Percentiles rank a stretch among this genome's conserved stretches.
These are phyloP conservation scores for Mycena rosella DNA, from an alignment of 768 basidiomycete species.

Conservation along the genomic window DNA sequence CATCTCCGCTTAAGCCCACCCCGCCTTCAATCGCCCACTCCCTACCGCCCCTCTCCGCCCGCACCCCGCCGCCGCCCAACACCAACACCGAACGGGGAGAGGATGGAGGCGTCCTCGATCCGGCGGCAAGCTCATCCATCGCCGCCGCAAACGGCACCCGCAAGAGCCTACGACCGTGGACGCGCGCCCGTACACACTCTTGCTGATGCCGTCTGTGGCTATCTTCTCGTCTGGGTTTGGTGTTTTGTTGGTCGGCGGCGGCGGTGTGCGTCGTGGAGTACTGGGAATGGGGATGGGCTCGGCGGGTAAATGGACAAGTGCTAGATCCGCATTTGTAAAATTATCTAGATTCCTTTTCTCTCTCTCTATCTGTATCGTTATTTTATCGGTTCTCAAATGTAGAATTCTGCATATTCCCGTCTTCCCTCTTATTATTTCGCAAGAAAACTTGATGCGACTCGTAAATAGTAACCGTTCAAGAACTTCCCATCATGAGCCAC, in stretches of 20 bases:
- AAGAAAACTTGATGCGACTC: too few species aligned
- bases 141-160: slow-evolving; percentile 14
- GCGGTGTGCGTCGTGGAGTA: too few species aligned
- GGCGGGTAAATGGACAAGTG: too few species aligned
- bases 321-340: too few species aligned
- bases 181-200: not conserved
- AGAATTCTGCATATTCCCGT: too few species aligned
- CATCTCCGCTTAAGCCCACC: not conserved
- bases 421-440: too few species aligned
- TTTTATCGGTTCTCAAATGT: too few species aligned
- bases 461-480: too few species aligned
- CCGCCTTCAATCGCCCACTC: not conserved
- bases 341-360: too few species aligned
- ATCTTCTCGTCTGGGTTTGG: not conserved
- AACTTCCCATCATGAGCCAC: slow-evolving; percentile 53
- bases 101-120: slow-evolving; percentile 3
- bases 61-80: not conserved
- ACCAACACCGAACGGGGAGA: not conserved
- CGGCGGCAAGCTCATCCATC: slow-evolving; percentile 21
- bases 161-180: slow-evolving; percentile 10
- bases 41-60: not conserved
- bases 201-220: not conserved
- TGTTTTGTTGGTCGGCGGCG: slow-evolving; percentile 1
- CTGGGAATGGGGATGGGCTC: too few species aligned
- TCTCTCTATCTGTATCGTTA: too few species aligned